phyloP scores from a whole-genome alignment of 2,329 filamentous ascomycete species.

The Apiospora rasikravindrae region DNA sequence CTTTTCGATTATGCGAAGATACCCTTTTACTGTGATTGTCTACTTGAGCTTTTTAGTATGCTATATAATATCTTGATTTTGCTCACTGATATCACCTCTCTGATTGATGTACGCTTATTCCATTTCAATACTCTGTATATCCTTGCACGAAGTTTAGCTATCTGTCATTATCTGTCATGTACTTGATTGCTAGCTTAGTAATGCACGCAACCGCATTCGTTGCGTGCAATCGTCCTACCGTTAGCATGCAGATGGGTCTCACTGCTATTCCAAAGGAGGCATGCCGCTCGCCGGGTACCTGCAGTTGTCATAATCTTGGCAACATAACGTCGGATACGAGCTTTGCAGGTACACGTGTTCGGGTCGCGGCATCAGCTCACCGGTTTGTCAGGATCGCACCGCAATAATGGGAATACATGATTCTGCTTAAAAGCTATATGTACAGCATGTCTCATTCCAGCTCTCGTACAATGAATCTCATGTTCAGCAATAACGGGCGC shows the following conservation, averaged over 20 bases:
- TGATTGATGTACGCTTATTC: not conserved
- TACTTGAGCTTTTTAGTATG: not conserved
- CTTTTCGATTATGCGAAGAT: conserved; percentile 3
- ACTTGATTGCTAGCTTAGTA: too few relatives aligned
- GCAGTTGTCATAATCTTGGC: not conserved
- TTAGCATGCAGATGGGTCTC: not conserved
- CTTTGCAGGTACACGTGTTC: not conserved
- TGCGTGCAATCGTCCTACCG: not conserved
- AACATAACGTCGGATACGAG: not conserved
- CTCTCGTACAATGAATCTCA: not conserved
- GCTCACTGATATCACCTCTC: not conserved
- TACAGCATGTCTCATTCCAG: too few relatives aligned
- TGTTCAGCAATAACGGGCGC: not conserved
- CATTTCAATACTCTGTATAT: not conserved
- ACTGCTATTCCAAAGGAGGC: not conserved
- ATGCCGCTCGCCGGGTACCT: not conserved
- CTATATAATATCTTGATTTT: not conserved
- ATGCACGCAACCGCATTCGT: not conserved
- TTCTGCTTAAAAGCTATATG: not conserved
- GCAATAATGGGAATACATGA: not conserved
- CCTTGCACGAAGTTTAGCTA: not conserved
- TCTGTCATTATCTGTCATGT: not conserved
- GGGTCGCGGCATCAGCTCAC: not conserved
- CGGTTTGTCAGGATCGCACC: not conserved
- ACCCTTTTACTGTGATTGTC: not conserved